Conservation (phyloP, 2,329 filamentous ascomycete species). For the Colletotrichum lindemuthianum region DNA sequence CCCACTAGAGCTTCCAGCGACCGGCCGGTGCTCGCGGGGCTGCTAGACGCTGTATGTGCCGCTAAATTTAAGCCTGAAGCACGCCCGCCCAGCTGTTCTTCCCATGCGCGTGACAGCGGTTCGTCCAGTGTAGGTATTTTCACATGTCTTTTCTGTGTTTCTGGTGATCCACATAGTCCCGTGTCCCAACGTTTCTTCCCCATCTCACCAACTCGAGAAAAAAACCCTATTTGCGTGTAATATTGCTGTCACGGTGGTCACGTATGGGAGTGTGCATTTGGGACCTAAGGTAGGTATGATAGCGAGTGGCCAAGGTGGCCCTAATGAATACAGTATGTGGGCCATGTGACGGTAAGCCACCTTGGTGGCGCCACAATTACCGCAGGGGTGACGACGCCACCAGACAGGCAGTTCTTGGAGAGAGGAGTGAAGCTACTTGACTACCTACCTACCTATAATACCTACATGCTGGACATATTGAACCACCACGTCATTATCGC, state of each 20-base stretch:
- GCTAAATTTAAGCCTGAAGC: background rate
- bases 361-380: no score
- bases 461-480: background rate
- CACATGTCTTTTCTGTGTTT: constrained; percentile 13
- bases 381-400: no score
- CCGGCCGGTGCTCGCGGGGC: constrained; percentile 30
- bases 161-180: no score
- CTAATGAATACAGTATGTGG: no score
- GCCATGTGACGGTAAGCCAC: no score
- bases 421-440: background rate
- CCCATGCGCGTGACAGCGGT: background rate
- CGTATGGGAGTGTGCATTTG: no score
- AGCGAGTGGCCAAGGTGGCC: no score
- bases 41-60: constrained; percentile 11
- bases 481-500: constrained; percentile 1
- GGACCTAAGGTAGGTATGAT: no score
- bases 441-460: background rate
- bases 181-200: constrained; percentile 31
- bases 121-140: background rate
- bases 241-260: no score
- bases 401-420: no score
- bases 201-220: no score
- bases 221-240: no score
- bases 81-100: background rate
- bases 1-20: constrained; percentile 32